Percentiles rank a stretch among this genome's conserved stretches.
These are phyloP conservation scores for Colletotrichum australisinense DNA, from an alignment of 2,329 filamentous ascomycete genomes.

Conservation along the genomic window DNA sequence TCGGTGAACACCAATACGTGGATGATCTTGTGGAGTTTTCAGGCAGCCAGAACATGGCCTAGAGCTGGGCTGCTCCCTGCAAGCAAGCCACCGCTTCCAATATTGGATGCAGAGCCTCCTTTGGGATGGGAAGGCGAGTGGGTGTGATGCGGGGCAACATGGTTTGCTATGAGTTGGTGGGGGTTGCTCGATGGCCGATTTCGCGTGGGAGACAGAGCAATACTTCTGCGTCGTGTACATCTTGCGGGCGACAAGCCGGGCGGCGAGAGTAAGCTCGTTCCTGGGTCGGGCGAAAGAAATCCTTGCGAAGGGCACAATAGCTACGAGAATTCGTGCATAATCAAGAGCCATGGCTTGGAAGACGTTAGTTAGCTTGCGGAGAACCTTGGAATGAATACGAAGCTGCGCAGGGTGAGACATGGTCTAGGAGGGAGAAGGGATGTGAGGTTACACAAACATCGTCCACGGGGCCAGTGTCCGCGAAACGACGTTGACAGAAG, in stretches of 20 bases:
- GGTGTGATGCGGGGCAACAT: slow-evolving; percentile 6
- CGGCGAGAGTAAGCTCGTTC: neutral
- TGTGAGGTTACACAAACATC: slow-evolving; percentile 9
- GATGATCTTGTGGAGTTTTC: slow-evolving; percentile 2
- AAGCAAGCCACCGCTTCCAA: slow-evolving; percentile 8
- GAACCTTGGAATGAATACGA: slow-evolving; percentile 15
- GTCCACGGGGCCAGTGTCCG: neutral
- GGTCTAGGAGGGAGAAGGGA: slow-evolving; percentile 5
- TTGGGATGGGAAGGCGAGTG: neutral
- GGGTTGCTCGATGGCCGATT: slow-evolving; percentile 1
- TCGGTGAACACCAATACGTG: slow-evolving; percentile 18
- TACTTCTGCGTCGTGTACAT: neutral
- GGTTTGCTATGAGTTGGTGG: slow-evolving; percentile 14
- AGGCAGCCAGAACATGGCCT: neutral
- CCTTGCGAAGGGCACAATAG: neutral
- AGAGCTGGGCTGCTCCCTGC: slow-evolving; percentile 8
- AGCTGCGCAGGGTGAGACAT: neutral
- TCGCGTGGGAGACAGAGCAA: neutral
- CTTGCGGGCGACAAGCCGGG: neutral
- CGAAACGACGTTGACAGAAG: slow-evolving; percentile 18
- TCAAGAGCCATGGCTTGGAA: neutral
- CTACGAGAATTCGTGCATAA: neutral
- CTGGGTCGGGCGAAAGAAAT: slow-evolving; percentile 1
- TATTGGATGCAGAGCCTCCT: slow-evolving; percentile 31
- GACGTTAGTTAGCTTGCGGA: neutral